Conservation (phyloP, 2,329 filamentous ascomycete species). For the Diaporthe destruens region DNA sequence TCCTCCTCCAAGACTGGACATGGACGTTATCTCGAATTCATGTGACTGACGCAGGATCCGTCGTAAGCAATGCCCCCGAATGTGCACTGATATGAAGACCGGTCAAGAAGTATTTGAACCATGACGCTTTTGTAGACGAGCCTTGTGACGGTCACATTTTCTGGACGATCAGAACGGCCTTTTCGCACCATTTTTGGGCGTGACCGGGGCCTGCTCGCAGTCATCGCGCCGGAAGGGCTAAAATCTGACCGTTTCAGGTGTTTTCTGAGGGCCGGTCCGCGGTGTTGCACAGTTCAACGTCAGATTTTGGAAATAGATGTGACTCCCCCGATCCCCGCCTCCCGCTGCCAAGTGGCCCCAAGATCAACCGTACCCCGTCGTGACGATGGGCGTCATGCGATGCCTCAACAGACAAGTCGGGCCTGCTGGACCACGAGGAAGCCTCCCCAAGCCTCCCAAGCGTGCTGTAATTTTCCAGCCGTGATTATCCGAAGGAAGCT, state of each 20-base stretch:
- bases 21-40: conserved; percentile 29
- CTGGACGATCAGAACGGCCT: conserved; percentile 11
- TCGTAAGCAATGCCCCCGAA: conserved; percentile 8
- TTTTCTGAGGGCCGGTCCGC: conserved; percentile 37
- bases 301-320: conserved; percentile 9
- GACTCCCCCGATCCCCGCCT: not conserved
- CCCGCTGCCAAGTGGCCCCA: not conserved
- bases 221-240: conserved; percentile 29
- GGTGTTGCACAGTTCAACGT: conserved; percentile 23
- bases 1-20: not conserved
- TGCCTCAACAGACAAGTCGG: not conserved
- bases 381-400: not conserved
- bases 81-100: conserved; percentile 16
- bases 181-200: not conserved
- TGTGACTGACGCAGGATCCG: conserved; percentile 28
- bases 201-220: not conserved
- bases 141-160: conserved; percentile 17
- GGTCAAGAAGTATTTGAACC: conserved; percentile 27
- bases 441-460: not conserved
- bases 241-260: conserved; percentile 34
- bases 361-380: not conserved
- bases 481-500: conserved; percentile 34
- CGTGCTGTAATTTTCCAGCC: not conserved
- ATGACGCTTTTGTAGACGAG: conserved; percentile 23
- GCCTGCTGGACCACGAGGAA: not conserved